A percentile compares a stretch with the other conserved stretches of the same genome.
phyloP scores from a whole-genome alignment of 306 rosid species.

The Rosa lucieae region DNA sequence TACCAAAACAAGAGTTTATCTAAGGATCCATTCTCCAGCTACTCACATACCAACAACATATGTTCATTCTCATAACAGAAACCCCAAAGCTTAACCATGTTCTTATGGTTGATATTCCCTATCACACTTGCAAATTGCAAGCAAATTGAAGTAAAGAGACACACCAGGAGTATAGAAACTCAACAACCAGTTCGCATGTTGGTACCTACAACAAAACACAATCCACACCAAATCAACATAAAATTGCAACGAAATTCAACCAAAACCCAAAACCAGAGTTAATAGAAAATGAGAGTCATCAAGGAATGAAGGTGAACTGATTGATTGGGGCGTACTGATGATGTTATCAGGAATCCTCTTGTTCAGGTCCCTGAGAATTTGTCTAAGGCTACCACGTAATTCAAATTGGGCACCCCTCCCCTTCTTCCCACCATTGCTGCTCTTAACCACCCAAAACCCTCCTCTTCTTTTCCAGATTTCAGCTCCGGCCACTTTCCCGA shows the following conservation, averaged over 20 bases:
- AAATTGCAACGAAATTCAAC: not conserved
- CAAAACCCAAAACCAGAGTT: not conserved
- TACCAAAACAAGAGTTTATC: too few relatives aligned
- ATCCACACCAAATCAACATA: not conserved
- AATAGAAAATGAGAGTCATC: conserved; percentile 32
- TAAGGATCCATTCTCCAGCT: too few relatives aligned
- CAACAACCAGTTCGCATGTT: conserved; percentile 84
- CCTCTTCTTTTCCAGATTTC: conserved; percentile 13
- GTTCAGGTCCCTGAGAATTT: conserved; percentile 82
- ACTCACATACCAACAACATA: too few relatives aligned
- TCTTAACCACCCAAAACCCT: conserved; percentile 25
- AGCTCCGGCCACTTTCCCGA: not conserved
- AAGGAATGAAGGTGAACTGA: conserved; percentile 57
- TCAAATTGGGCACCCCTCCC: conserved; percentile 58
- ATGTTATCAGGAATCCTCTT: conserved; percentile 88
- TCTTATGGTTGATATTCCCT: too few relatives aligned
- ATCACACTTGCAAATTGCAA: not conserved
- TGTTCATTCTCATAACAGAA: too few relatives aligned
- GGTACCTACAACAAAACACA: conserved; percentile 55
- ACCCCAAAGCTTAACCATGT: too few relatives aligned
- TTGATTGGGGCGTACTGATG: conserved; percentile 33
- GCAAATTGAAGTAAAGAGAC: not conserved
- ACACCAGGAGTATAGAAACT: conserved; percentile 97
- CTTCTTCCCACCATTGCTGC: conserved; percentile 29
- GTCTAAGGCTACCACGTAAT: conserved; percentile 87